A percentile compares a stretch with the other conserved stretches of the same genome.
These are phyloP conservation scores for Hyaloperonospora arabidopsidis DNA, from an alignment of 352 stramenopile genomes.

Conservation along the genomic window DNA sequence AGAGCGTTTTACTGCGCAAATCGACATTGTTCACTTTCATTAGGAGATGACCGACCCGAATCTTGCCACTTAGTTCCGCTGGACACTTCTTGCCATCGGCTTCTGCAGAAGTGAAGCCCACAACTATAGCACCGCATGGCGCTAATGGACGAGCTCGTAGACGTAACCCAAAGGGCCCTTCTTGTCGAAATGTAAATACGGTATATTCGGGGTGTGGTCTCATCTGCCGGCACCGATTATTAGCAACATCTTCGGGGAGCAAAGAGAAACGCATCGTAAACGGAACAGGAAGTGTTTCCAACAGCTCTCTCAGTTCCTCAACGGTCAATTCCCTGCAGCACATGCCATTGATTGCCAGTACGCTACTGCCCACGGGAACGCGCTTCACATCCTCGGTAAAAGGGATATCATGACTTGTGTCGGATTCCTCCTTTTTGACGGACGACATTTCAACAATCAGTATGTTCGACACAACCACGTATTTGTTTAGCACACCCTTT, in stretches of 20 bases:
- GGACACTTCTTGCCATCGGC: conserved; percentile 45
- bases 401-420: conserved; percentile 21
- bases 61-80: conserved; percentile 66
- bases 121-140: conserved; percentile 61
- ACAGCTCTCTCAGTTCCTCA: conserved; percentile 47
- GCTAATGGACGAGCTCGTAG: conserved; percentile 63
- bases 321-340: conserved; percentile 66
- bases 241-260: conserved; percentile 45
- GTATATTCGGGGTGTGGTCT: conserved; percentile 44
- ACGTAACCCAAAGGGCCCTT: conserved; percentile 67
- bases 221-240: conserved; percentile 43
- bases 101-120: conserved; percentile 49
- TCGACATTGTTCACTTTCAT: conserved; percentile 61
- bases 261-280: conserved; percentile 66
- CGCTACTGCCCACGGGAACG: conserved; percentile 47
- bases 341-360: conserved; percentile 71
- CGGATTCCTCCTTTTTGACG: conserved; percentile 6
- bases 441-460: conserved; percentile 28
- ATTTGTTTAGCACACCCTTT: conserved; percentile 64
- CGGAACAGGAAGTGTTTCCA: conserved; percentile 45
- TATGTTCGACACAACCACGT: conserved; percentile 52
- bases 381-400: conserved; percentile 31
- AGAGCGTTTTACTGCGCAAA: conserved; percentile 53
- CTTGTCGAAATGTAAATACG: conserved; percentile 61
- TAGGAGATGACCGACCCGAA: conserved; percentile 57